Evolutionary conservation across 352 stramenopile genomes (phyloP).

Genomic region (Phytophthora citricola): DNA sequence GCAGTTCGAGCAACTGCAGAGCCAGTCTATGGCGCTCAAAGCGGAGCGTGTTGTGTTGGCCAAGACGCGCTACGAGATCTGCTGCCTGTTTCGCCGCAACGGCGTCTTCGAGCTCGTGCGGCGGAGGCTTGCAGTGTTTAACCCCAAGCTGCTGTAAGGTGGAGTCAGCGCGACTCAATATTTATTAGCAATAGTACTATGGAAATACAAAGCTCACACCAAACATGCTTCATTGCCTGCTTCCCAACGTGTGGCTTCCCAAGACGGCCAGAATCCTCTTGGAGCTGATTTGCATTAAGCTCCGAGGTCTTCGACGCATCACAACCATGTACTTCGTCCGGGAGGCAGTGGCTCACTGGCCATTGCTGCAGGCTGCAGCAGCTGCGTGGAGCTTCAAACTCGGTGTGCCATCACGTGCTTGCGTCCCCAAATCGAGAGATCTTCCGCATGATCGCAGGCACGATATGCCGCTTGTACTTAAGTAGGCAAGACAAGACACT

Average conservation of each 20-base stretch:
- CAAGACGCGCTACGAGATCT: constrained; percentile 49
- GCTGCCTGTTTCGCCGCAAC: constrained; percentile 49
- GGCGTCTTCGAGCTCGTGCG: constrained; percentile 51
- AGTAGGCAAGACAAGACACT: constrained; percentile 12
- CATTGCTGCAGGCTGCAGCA: constrained; percentile 26
- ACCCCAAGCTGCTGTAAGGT: constrained; percentile 42
- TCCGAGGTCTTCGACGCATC: background rate
- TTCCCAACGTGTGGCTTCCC: background rate
- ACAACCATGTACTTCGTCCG: constrained; percentile 4
- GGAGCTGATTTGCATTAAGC: constrained; percentile 6
- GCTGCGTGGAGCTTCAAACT: constrained; percentile 24
- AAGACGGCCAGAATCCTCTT: background rate
- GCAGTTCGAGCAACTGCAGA: constrained; percentile 36
- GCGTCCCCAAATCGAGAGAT: constrained; percentile 40
- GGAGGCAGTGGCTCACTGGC: constrained; percentile 6
- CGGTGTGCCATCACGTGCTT: constrained; percentile 35
- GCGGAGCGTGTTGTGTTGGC: constrained; percentile 37
- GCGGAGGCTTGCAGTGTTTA: constrained; percentile 37
- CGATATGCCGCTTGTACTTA: constrained; percentile 16
- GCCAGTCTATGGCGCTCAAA: constrained; percentile 32
- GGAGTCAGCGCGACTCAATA: constrained; percentile 18
- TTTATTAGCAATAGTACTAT: constrained; percentile 50
- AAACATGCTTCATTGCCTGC: background rate
- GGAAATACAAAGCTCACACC: constrained; percentile 35
- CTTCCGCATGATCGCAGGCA: constrained; percentile 21